Evolutionary conservation across 495 filamentous ascomycete genomes (phyloP).

Genomic region (Sporormia fimetaria): DNA sequence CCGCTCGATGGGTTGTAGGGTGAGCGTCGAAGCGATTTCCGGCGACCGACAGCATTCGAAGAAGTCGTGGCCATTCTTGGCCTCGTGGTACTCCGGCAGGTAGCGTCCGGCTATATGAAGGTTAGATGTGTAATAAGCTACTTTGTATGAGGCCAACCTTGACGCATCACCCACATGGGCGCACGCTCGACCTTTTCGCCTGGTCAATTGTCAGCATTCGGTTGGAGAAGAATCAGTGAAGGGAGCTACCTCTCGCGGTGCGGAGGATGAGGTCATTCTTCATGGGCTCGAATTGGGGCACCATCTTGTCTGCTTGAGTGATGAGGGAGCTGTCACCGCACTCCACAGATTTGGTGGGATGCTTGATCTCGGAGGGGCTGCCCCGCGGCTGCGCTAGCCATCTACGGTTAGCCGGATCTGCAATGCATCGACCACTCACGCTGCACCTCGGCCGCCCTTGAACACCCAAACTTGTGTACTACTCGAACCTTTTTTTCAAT

Average conservation of each 20-base stretch:
- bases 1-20: constrained; percentile 85
- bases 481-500: too few species aligned
- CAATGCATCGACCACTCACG: not conserved
- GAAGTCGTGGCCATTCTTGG: constrained; percentile 81
- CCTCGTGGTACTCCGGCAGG: constrained; percentile 93
- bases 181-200: constrained; percentile 82
- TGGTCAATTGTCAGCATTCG: constrained; percentile 34
- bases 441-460: too few species aligned
- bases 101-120: constrained; percentile 70
- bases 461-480: too few species aligned
- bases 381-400: not conserved
- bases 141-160: constrained; percentile 47
- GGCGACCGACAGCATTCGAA: constrained; percentile 93
- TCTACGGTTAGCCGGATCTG: constrained; percentile 1
- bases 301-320: constrained; percentile 13
- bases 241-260: constrained; percentile 64
- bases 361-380: not conserved
- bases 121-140: constrained; percentile 3
- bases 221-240: not conserved
- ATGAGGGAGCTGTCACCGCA: constrained; percentile 26
- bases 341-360: constrained; percentile 21
- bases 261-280: constrained; percentile 84
- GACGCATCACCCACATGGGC: constrained; percentile 98
- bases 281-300: constrained; percentile 53
- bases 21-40: constrained; percentile 82